Evolutionary conservation across 306 rosid species (phyloP).

Genomic region (Sphenostylis stenocarpa): DNA sequence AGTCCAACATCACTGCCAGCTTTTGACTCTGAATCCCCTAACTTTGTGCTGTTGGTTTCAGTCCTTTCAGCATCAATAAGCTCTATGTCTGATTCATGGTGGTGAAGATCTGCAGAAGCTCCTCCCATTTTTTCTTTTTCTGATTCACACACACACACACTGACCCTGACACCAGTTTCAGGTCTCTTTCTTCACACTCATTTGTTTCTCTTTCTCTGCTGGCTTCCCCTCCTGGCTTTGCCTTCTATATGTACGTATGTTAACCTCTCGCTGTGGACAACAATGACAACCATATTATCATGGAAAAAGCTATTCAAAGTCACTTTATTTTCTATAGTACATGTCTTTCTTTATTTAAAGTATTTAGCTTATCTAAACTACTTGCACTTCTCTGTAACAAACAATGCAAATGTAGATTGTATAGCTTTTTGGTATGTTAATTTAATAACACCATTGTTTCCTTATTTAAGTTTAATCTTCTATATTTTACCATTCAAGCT

Average conservation of each 20-base stretch:
- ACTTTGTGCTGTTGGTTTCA: conserved; percentile 14
- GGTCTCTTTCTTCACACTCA: conserved; percentile 32
- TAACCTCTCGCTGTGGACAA: conserved; percentile 1
- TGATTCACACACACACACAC: conserved; percentile 13
- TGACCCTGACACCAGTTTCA: conserved; percentile 16
- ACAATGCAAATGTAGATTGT: neutral
- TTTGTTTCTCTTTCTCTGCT: conserved; percentile 32
- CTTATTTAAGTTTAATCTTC: no score
- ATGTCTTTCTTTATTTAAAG: neutral
- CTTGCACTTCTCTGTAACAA: neutral
- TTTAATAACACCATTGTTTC: no score
- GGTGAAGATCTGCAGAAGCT: conserved; percentile 38
- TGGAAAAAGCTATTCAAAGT: neutral
- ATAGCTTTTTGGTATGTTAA: no score
- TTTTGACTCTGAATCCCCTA: conserved; percentile 28
- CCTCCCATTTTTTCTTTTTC: conserved; percentile 25
- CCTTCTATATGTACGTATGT: neutral
- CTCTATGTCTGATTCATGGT: conserved; percentile 38
- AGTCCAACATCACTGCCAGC: conserved; percentile 11
- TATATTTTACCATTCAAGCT: no score
- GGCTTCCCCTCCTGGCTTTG: neutral
- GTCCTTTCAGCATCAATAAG: conserved; percentile 33
- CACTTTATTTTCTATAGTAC: neutral
- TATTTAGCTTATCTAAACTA: neutral
- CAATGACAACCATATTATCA: neutral